phyloP scores from a whole-genome alignment of 148 eudicot species.

The Rhododendron ferrugineum region DNA sequence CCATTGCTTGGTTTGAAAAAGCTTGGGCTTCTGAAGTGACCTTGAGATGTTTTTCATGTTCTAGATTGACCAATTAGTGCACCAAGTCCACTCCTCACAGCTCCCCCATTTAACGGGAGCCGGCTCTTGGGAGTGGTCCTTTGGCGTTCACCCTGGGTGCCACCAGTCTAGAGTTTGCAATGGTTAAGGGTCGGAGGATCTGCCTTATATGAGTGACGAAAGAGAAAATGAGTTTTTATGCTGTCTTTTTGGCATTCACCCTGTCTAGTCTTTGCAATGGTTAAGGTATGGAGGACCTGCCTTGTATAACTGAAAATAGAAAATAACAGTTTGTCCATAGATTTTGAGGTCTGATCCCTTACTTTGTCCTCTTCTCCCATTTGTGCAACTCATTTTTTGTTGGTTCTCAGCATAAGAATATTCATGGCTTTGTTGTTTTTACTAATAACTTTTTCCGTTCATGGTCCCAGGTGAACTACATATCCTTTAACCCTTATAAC shows the following conservation, averaged over 20 bases:
- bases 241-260: background rate
- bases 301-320: background rate
- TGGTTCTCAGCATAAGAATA: background rate
- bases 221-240: background rate
- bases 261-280: background rate
- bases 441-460: background rate
- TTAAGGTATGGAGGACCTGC: background rate
- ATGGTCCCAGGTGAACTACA: constrained; percentile 67
- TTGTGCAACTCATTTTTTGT: background rate
- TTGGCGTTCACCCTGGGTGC: background rate
- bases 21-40: background rate
- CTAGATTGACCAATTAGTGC: background rate
- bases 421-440: background rate
- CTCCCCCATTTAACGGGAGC: background rate
- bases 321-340: background rate
- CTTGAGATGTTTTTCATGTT: background rate
- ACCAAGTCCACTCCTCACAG: background rate
- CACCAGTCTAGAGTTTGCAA: background rate
- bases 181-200: background rate
- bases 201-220: background rate
- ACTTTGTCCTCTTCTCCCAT: background rate
- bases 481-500: constrained; percentile 83
- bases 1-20: background rate
- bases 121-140: background rate
- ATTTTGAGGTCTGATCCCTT: background rate